Base-by-base conservation (phyloP, 2,329 filamentous ascomycete species). In the Colletotrichum spaethianum region DNA sequence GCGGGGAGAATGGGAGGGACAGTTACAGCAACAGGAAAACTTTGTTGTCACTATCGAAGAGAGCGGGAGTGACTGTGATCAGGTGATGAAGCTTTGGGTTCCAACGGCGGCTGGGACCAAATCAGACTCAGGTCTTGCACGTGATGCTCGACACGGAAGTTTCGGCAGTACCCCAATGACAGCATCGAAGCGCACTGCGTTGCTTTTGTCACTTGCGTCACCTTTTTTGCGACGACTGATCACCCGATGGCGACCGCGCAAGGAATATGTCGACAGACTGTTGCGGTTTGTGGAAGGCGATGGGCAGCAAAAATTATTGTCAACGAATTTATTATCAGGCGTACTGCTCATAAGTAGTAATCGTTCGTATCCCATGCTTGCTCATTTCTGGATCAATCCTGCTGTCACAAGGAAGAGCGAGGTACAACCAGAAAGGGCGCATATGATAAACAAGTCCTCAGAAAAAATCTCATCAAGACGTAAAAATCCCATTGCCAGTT, bases 401-500 rank as follows among this genome's bases (percentile, higher is more conserved):
- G 64, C 50, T 12, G 12, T 36, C 36, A 36, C 33, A 57, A 11
- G 12, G 52, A 28, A 61, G 16, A 23, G 46, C 31, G 46, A 38
- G 18, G 14, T 20, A 55, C 42, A 57, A 44, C 23, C 16, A 62
- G 11, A 36, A 38, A 33, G 26, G 44, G 33, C 36, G 57, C 52
- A 61, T 68, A 20, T 44, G 42, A 40, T 48, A 38, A 63, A 63
- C 14, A 50, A 20, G 44, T 26, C 44, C 33, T 63, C 60, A 46
- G n/a, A n/a, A 44, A 38, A 57, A 18, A 3, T 11, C 56, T 50
- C 57, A 68, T 56, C 50, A 50, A 57, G n/a, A 63, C 63, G 56
- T 50, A 23, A 46, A 63, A 68, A 33, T 68, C 57, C 69, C 69
- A 28, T 63, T 71, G 69, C 69, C 64, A 63, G 40, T 68, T 63